Evolutionary conservation across 768 basidiomycete species (phyloP).

Genomic region (Trametes maxima): DNA sequence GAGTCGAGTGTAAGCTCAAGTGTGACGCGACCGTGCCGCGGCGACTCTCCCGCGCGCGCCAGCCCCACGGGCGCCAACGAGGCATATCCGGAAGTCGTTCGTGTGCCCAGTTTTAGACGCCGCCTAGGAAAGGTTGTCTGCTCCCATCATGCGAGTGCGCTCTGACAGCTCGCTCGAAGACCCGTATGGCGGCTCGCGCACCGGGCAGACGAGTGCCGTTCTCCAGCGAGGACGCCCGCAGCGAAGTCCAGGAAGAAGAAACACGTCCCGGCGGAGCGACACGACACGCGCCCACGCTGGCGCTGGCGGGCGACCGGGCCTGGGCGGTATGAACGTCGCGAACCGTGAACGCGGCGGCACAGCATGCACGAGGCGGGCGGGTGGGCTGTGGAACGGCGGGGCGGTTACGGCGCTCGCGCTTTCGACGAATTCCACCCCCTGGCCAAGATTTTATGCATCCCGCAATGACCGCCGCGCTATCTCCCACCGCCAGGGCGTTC

Average conservation of each 20-base stretch:
- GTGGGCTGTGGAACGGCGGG: not conserved
- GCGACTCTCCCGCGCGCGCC: not conserved
- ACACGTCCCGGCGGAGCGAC: not conserved
- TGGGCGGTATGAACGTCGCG: not conserved
- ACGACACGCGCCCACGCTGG: not conserved
- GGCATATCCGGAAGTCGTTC: not conserved
- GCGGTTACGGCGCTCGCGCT: not conserved
- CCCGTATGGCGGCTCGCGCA: not conserved
- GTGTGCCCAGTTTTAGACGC: not conserved
- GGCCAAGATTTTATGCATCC: too few relatives aligned
- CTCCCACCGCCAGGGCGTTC: not conserved
- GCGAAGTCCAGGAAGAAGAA: not conserved
- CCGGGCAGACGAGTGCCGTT: not conserved
- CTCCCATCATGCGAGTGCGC: constrained; percentile 5
- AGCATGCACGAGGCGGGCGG: constrained; percentile 2
- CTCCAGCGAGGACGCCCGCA: not conserved
- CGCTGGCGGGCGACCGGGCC: not conserved
- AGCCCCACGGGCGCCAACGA: not conserved
- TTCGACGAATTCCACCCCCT: too few relatives aligned
- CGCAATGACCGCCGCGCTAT: not conserved
- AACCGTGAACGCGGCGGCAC: constrained; percentile 2
- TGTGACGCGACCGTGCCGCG: not conserved
- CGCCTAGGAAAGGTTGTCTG: not conserved
- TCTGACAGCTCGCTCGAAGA: not conserved
- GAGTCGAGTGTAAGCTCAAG: not conserved